A percentile compares a stretch with the other conserved stretches of the same genome.
Evolutionary conservation across 2,329 filamentous ascomycete species (phyloP).

Genomic region (Coleophoma crateriformis): DNA sequence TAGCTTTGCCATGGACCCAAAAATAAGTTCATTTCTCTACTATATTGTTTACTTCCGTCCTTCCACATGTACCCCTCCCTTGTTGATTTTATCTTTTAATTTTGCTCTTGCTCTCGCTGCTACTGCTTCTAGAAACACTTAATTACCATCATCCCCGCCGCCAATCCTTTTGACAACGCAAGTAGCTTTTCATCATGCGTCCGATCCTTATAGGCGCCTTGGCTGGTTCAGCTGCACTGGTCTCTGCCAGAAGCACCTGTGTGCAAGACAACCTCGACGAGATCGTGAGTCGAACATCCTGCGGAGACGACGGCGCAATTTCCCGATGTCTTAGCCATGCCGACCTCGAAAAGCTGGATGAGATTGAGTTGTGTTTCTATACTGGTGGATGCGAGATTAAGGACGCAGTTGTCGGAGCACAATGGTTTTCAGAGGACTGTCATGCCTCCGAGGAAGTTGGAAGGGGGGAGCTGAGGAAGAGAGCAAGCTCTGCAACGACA

Average conservation of each 20-base stretch:
- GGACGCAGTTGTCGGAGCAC: conserved; percentile 12
- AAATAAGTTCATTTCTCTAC: not conserved
- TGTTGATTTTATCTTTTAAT: not conserved
- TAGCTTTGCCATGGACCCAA: not conserved
- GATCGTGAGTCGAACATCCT: conserved; percentile 12
- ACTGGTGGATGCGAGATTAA: conserved; percentile 13
- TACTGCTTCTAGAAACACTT: not conserved
- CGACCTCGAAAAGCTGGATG: conserved; percentile 9
- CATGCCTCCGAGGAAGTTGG: conserved; percentile 2
- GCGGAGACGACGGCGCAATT: conserved; percentile 12
- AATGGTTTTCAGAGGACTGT: conserved; percentile 15
- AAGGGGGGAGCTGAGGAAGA: conserved; percentile 13
- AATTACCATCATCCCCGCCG: too few species aligned
- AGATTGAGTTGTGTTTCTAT: conserved; percentile 17
- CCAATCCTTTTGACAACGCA: too few species aligned
- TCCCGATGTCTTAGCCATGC: conserved; percentile 13
- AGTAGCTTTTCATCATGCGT: conserved; percentile 4
- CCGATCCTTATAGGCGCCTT: conserved; percentile 11
- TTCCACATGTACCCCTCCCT: not conserved
- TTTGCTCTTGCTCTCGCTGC: not conserved
- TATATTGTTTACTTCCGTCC: not conserved
- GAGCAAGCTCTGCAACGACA: conserved; percentile 1
- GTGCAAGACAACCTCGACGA: conserved; percentile 12
- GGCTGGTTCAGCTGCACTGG: conserved; percentile 8
- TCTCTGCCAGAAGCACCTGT: conserved; percentile 12